Conservation (phyloP, 148 eudicot species). For the Camellia granthamiana region DNA sequence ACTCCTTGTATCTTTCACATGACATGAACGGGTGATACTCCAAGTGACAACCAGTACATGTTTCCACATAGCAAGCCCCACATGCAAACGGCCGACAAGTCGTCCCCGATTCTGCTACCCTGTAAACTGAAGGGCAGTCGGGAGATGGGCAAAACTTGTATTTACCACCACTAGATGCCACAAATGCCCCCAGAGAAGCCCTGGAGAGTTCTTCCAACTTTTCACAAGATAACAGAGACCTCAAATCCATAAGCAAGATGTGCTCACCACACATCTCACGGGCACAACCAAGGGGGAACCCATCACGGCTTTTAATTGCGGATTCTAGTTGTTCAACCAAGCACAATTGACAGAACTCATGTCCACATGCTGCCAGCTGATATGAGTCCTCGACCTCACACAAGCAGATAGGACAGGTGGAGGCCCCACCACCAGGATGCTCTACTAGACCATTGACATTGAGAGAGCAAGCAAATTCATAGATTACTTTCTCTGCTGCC, state of each 20-base stretch:
- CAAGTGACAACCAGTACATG: slow-evolving; percentile 7
- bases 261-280: neutral
- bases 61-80: neutral
- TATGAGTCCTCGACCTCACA: slow-evolving; percentile 5
- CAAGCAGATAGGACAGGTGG: neutral
- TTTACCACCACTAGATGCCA: slow-evolving; percentile 1
- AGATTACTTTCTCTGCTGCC: neutral
- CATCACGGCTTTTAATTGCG: neutral
- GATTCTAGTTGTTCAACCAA: neutral
- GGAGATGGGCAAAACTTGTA: slow-evolving; percentile 10
- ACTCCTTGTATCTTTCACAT: slow-evolving; percentile 6
- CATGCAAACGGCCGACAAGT: neutral
- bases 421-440: neutral
- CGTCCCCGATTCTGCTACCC: neutral
- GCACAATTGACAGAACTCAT: slow-evolving; percentile 2
- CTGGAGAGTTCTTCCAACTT: slow-evolving; percentile 8
- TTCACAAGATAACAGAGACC: neutral
- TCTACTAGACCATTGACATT: neutral
- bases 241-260: neutral
- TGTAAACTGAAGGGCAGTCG: slow-evolving; percentile 9
- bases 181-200: slow-evolving; percentile 5
- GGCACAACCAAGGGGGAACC: neutral
- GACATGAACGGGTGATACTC: slow-evolving; percentile 6
- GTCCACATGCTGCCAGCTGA: neutral
- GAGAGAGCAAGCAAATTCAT: neutral